Evolutionary conservation across 2,329 filamentous ascomycete genomes (phyloP).

Genomic region (Thelonectria blattea): DNA sequence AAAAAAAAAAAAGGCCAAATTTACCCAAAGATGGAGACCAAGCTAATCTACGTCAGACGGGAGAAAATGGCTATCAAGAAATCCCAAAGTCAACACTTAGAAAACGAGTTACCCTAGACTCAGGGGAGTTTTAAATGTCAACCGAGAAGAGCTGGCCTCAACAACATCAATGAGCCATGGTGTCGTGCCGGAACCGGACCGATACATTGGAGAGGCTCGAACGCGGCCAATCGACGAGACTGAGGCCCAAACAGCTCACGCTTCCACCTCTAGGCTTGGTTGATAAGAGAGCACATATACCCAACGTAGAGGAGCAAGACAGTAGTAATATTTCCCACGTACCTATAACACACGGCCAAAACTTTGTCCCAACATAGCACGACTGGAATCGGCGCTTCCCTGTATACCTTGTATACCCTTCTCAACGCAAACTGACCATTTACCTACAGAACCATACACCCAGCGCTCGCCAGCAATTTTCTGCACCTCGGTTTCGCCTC

Average conservation of each 20-base stretch:
- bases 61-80: no score
- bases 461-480: conserved; percentile 18
- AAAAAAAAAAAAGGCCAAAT: no score
- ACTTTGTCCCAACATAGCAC: background rate
- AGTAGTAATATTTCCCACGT: background rate
- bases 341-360: background rate
- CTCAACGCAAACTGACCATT: background rate
- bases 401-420: no score
- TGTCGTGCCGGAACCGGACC: background rate
- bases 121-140: no score
- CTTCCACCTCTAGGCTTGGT: background rate
- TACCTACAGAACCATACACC: conserved; percentile 30
- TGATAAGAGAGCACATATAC: background rate
- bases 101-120: no score
- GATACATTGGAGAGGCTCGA: background rate
- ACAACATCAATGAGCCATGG: background rate
- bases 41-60: no score
- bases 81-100: no score
- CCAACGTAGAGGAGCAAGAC: background rate
- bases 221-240: background rate
- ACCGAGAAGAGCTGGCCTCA: no score
- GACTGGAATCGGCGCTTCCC: background rate
- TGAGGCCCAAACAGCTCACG: background rate
- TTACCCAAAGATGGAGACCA: no score
- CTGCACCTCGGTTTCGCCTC: conserved; percentile 1